Percentiles rank a stretch among this genome's conserved stretches.
Evolutionary conservation across 129 eudicot genomes (phyloP).

Genomic region (Helianthus tuberosus): DNA sequence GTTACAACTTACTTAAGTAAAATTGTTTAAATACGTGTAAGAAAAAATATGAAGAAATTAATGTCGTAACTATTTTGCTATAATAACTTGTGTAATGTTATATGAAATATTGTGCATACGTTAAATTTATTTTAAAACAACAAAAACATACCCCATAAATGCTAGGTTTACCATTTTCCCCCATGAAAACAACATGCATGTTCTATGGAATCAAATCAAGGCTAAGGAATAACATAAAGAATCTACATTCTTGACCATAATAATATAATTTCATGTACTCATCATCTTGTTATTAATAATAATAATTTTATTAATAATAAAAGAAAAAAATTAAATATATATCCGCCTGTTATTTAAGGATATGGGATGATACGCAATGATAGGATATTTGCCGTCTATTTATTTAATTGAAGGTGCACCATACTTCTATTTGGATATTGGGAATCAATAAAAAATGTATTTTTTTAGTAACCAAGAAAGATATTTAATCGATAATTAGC

Average conservation of each 20-base stretch:
- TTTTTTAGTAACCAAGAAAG: neutral
- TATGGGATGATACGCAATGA: constrained; percentile 17
- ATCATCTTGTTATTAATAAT: neutral
- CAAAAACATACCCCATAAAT: neutral
- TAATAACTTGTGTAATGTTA: neutral
- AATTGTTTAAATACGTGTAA: too few species aligned
- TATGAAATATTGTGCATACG: neutral
- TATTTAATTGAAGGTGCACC: constrained; percentile 31
- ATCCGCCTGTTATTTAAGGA: constrained; percentile 24
- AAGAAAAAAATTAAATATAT: neutral
- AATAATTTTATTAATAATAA: neutral
- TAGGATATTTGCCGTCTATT: constrained; percentile 24
- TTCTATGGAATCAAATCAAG: constrained; percentile 29
- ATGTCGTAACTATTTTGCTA: neutral
- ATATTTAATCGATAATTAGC: too few species aligned
- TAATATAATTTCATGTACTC: constrained; percentile 1
- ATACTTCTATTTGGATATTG: constrained; percentile 21
- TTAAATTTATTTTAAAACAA: neutral
- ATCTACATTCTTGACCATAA: constrained; percentile 30
- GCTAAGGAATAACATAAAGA: constrained; percentile 24
- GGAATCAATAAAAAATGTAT: too few species aligned
- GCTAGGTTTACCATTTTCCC: constrained; percentile 6
- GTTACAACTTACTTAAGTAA: too few species aligned
- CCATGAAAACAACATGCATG: constrained; percentile 14
- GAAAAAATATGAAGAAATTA: too few species aligned